A percentile compares a stretch with the other conserved stretches of the same genome.
Conservation (phyloP, 2,329 filamentous ascomycete species). For the Cytospora chrysosperma region DNA sequence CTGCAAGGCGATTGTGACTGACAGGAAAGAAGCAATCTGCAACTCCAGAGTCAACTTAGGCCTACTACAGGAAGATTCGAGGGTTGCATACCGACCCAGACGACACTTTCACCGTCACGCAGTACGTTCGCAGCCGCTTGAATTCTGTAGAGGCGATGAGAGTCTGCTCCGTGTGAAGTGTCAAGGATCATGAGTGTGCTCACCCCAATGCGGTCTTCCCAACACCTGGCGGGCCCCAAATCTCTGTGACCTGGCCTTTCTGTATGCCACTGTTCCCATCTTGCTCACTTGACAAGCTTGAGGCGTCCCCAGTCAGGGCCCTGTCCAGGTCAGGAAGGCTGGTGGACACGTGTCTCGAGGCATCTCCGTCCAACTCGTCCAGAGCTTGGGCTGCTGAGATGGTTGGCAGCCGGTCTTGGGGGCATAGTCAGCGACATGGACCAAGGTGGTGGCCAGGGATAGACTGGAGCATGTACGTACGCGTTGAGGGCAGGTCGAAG, state of each 20-base stretch:
- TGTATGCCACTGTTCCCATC: constrained; percentile 56
- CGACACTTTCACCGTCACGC: constrained; percentile 58
- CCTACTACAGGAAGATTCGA: constrained; percentile 6
- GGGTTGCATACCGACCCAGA: constrained; percentile 76
- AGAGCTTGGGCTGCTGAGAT: constrained; percentile 74
- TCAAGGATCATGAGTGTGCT: constrained; percentile 34
- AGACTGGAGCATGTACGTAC: constrained; percentile 38
- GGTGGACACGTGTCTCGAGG: constrained; percentile 54
- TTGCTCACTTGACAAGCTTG: constrained; percentile 20
- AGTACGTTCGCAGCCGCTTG: constrained; percentile 68
- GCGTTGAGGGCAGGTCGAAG: constrained; percentile 55
- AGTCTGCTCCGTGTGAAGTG: not conserved
- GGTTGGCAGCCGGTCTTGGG: constrained; percentile 70
- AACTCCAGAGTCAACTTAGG: constrained; percentile 13
- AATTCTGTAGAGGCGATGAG: constrained; percentile 50
- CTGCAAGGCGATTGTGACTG: constrained; percentile 37
- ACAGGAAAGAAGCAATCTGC: constrained; percentile 51
- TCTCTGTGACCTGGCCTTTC: constrained; percentile 77
- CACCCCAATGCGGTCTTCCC: constrained; percentile 86
- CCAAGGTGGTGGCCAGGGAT: constrained; percentile 3
- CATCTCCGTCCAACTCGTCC: constrained; percentile 54
- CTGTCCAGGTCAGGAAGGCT: constrained; percentile 54
- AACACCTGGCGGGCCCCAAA: constrained; percentile 82
- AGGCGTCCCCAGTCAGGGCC: constrained; percentile 38
- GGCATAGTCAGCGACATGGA: constrained; percentile 4